Evolutionary conservation across 1,284 basidiomycete species (phyloP), one percentile per base, ranked within the genome.

Genomic region (Moniliella sp.): DNA sequence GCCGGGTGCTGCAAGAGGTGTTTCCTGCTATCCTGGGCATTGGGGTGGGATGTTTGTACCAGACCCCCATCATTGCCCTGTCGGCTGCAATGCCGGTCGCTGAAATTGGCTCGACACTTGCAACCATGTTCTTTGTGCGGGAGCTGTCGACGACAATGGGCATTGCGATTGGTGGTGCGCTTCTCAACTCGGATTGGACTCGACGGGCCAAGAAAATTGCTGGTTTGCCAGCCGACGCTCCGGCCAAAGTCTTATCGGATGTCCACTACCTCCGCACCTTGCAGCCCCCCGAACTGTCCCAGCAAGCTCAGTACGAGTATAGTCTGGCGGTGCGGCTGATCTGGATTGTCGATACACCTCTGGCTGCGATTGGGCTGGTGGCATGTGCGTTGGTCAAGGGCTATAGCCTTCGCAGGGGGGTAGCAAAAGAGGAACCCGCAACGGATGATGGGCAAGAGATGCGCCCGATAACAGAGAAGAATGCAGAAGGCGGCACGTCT

Each of bases 291-390:
- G 47, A 43, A 17, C 39, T 64, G 3, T 46, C 57, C 13, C 31
- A 64, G 14, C 62, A 66, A 27, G 64, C 81, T 2, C 69, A 75
- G 27, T 65, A 75, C 33, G 76, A 75, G 0, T 83, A 75, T 59
- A 67, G 76, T 2, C 58, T 69, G 30, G 69, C 76, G 0, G 71
- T 82, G 25, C 66, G 66, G 40, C 69, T 65, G 26, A 73, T 82
- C 35, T 83, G 78, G 77, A 54, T 78, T 35, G 69, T 75, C 13
- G 26, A 40, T 1, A 48, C 61, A 1, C 62, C 62, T 0, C 35
- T 62, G n/a, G 42, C 52, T 4, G 52, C 42, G 10, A 46, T 50
- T 10, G 55, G 51, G 0, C 47, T 61, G 36, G 23, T 58, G 4
- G 37, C 42, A 5, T 39, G 40, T 1, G 33, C 48, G 5, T 38